Base-by-base conservation (phyloP, 1,139 yeast species). In the Hyphopichia wangnamkhiaoensis region DNA sequence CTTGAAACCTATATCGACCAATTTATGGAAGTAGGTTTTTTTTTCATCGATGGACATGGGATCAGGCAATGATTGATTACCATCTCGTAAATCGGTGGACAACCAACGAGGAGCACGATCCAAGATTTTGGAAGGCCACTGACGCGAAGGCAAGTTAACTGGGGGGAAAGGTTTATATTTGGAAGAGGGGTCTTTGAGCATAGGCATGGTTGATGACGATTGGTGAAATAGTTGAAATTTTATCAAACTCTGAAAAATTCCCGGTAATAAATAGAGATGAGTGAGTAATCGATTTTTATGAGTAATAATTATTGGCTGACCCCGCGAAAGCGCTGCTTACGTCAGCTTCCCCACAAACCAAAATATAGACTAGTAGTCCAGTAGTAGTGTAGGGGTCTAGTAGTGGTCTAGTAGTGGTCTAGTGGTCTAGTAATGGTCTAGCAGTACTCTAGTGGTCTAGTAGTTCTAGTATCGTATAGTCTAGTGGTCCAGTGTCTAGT, bases 11-110 rank as follows among this genome's bases (percentile, higher is more conserved):
- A 90, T 71, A 30, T 88, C 93, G n/a, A 91, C 71, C 43, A 93
- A 74, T 62, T 90, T 88, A 49, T 82, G 78, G 71, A 91, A 91
- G 63, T 88, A 91, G 50, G 79, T 85, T 62, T 88, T 88, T 69
- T 93, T 93, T 63, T 93, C 96, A 29, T 76, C 86, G 27, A 90
- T 80, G 23, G 89, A 77, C 98, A 93, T 93, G 38, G 98, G 98
- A 65, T 93, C 98, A 8, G 98, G 98, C 50, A 93, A 76, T 9
- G 97, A 87, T 68, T 93, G 98, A 70, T 93, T 93, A 41, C 98
- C 98, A 61, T 93, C 98, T 63, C 98, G 79, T 54, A 93, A 76
- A 61, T 93, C 98, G 2, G 98, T 93, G 7, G 96, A 86, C 40
- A 93, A 77, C 98, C 98, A 93, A 61, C 98, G 76, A 41, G 98